Evolutionary conservation across 164 flowering plant species (phyloP).

Genomic region (Tinospora cordifolia): DNA sequence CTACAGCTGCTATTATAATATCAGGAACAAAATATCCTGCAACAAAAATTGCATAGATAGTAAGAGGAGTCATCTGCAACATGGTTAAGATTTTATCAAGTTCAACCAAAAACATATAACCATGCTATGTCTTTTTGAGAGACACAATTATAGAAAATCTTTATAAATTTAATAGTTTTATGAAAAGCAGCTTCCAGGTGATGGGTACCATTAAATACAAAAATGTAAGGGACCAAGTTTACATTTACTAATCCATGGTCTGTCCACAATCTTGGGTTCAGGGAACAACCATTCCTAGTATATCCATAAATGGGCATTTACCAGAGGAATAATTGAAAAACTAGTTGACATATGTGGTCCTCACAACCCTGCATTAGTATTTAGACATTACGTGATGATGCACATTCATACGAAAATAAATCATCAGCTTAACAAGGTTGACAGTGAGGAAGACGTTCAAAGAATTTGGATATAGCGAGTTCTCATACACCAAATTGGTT

Average conservation of each 20-base stretch:
- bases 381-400: not conserved
- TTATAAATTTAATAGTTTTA: not conserved
- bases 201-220: not conserved
- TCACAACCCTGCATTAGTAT: not conserved
- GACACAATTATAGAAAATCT: constrained; percentile 1
- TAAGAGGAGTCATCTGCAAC: not conserved
- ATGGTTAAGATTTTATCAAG: not conserved
- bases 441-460: too few species aligned
- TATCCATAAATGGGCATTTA: not conserved
- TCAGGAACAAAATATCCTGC: constrained; percentile 86
- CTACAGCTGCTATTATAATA: constrained; percentile 56
- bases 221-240: not conserved
- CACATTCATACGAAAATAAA: not conserved
- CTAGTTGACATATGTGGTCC: not conserved
- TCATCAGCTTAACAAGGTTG: not conserved
- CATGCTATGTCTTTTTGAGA: not conserved
- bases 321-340: not conserved
- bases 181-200: constrained; percentile 1
- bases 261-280: not conserved
- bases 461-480: too few species aligned
- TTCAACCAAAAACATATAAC: not conserved
- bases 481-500: too few species aligned
- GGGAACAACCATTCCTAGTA: not conserved
- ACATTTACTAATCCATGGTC: not conserved
- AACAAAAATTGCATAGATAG: constrained; percentile 8